Conservation (phyloP, 164 flowering plant species). For the Akebia trifoliata region DNA sequence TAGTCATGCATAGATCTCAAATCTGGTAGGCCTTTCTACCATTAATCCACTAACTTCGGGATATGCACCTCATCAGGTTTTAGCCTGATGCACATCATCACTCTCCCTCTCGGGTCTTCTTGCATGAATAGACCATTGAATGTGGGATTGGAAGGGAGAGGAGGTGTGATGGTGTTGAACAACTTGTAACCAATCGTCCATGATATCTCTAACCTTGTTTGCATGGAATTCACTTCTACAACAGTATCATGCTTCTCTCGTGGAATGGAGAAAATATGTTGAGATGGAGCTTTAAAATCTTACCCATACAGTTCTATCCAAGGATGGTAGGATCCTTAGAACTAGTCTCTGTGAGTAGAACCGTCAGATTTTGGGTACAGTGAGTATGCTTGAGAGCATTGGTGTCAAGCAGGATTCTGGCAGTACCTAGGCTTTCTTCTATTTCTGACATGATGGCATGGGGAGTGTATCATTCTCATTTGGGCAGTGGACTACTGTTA, state of each 20-base stretch:
- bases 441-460: slow-evolving; percentile 1
- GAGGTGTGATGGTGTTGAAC: too few relatives aligned
- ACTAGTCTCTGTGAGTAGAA: not conserved
- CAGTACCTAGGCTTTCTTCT: not conserved
- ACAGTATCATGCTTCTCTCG: not conserved
- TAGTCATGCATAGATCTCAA: too few relatives aligned
- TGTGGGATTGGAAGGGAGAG: too few relatives aligned
- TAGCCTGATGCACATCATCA: too few relatives aligned
- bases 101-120: too few relatives aligned
- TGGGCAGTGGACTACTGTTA: not conserved
- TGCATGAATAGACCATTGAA: too few relatives aligned
- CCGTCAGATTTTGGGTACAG: not conserved
- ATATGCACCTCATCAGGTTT: too few relatives aligned
- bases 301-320: not conserved
- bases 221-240: not conserved
- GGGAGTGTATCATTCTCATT: not conserved
- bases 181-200: too few relatives aligned
- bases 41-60: too few relatives aligned
- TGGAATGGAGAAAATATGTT: not conserved
- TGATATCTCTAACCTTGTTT: too few relatives aligned
- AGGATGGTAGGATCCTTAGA: slow-evolving; percentile 5
- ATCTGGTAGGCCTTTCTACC: too few relatives aligned
- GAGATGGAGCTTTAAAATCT: not conserved
- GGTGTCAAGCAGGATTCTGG: not conserved
- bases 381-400: not conserved